A percentile compares a stretch with the other conserved stretches of the same genome.
Evolutionary conservation across 306 rosid species (phyloP).

Genomic region (Argentina anserina): DNA sequence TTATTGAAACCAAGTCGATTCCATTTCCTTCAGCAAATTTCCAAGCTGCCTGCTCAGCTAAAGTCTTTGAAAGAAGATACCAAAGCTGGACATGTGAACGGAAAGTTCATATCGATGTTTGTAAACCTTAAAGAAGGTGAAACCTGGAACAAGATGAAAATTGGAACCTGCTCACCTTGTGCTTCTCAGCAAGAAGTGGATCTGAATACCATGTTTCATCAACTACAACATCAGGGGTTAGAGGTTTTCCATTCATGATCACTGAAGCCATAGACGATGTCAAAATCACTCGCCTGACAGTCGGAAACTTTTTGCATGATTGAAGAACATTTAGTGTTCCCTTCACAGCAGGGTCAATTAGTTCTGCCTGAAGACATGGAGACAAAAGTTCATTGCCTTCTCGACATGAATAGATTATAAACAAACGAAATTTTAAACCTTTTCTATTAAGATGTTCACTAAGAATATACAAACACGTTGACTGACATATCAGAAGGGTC

Average conservation of each 20-base stretch:
- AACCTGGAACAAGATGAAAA: not conserved
- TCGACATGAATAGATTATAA: not conserved
- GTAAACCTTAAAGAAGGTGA: not conserved
- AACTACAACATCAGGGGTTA: constrained; percentile 8
- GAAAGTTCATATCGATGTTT: not conserved
- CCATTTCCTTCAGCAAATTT: constrained; percentile 26
- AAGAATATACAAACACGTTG: not conserved
- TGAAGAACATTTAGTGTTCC: constrained; percentile 29
- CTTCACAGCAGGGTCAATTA: constrained; percentile 33
- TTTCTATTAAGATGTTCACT: not conserved
- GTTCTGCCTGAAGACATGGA: constrained; percentile 8
- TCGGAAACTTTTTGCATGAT: constrained; percentile 14
- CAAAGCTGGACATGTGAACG: not conserved
- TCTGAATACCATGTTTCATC: constrained; percentile 30
- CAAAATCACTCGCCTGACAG: constrained; percentile 21
- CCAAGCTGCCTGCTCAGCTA: constrained; percentile 41
- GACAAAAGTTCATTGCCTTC: not conserved
- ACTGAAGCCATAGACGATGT: constrained; percentile 31
- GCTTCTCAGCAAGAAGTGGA: constrained; percentile 9
- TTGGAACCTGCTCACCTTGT: constrained; percentile 7
- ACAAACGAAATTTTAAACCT: not conserved
- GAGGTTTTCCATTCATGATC: constrained; percentile 3
- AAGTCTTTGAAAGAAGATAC: constrained; percentile 24
- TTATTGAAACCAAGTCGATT: constrained; percentile 25
- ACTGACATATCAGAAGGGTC: not conserved